Evolutionary conservation across 495 filamentous ascomycete species (phyloP), one percentile per base, ranked within the genome.

Genomic region (Penicillium desertorum): DNA sequence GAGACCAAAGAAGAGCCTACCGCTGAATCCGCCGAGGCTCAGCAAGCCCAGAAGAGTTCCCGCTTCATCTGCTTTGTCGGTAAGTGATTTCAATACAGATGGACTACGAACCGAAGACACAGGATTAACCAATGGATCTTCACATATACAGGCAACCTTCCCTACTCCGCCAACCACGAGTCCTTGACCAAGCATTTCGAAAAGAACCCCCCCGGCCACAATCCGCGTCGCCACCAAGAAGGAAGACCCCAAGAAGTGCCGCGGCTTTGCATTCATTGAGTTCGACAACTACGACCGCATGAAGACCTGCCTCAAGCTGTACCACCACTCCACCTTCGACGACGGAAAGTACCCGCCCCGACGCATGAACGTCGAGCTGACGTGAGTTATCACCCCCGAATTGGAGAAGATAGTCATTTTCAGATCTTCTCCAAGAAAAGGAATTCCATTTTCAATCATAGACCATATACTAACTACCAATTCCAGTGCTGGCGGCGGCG

Each of bases 291-390:
- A 84, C 76, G 91, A 96, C 73, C 84, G 87, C 68, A 96, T 98
- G 92, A 88, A 96, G 80, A 92, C 90, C 46, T 95, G 90, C 64
- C 78, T 98, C 61, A 88, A 89, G 69, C 80, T 89, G 47, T 90
- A 91, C 70, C 93, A 98, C 73, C 91, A 96, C 72, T 88, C 84
- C 57, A 81, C 74, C 47, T 96, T 98, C 67, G 81, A 90, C 58
- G 88, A 91, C 62, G 85, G 83, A 37, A 78, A 76, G 51, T 79
- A 76, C 56, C 76, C 81, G 7, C 67, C 79, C 47, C 71, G 86
- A 60, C 87, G 87, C 73, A 92, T 98, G 57, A 97, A 96, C 68
- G 89, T 96, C 36, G 94, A 98, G 73, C 76, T 98, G 58, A 97
- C 90, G 84, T 91, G 72, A 65, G 84, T 81, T 43, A 11, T 17